Evolutionary conservation across 2,329 filamentous ascomycete species (phyloP).

Genomic region (Pezicula neosporulosa): DNA sequence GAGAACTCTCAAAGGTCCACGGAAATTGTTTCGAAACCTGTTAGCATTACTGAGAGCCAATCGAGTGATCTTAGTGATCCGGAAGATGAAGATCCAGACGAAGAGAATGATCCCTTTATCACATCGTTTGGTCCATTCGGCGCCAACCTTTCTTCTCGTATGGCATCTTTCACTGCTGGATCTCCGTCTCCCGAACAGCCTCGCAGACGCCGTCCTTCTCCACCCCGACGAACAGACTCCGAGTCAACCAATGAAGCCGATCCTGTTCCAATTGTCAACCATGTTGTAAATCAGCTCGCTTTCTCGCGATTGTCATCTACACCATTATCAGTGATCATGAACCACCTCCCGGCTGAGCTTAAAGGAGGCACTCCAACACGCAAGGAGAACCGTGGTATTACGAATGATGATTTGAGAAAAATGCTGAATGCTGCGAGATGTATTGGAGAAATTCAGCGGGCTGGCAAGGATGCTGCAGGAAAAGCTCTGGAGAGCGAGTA

Average conservation of each 20-base stretch:
- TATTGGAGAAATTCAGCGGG: slow-evolving; percentile 82
- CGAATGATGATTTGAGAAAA: slow-evolving; percentile 60
- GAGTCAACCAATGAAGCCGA: slow-evolving; percentile 35
- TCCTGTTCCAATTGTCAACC: slow-evolving; percentile 60
- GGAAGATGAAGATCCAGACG: slow-evolving; percentile 69
- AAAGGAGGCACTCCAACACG: slow-evolving; percentile 34
- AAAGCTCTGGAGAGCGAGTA: slow-evolving; percentile 94
- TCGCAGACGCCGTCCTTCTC: slow-evolving; percentile 18
- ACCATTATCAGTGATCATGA: slow-evolving; percentile 84
- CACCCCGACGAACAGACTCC: slow-evolving; percentile 22
- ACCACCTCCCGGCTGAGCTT: slow-evolving; percentile 71
- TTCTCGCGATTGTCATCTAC: slow-evolving; percentile 91
- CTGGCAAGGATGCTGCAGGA: slow-evolving; percentile 94
- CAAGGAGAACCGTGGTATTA: slow-evolving; percentile 42
- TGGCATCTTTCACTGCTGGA: slow-evolving; percentile 71
- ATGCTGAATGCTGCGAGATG: slow-evolving; percentile 74
- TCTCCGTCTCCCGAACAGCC: slow-evolving; percentile 53
- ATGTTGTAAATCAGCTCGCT: slow-evolving; percentile 91
- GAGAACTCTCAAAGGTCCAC: slow-evolving; percentile 20
- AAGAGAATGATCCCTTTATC: slow-evolving; percentile 91
- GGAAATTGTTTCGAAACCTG: slow-evolving; percentile 19
- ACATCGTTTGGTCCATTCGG: slow-evolving; percentile 92
- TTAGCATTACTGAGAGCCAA: slow-evolving; percentile 16
- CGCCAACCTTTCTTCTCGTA: slow-evolving; percentile 75
- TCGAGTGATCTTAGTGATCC: slow-evolving; percentile 54